Base-by-base conservation (phyloP, 164 flowering plant genomes). In the Vitis labrusca region DNA sequence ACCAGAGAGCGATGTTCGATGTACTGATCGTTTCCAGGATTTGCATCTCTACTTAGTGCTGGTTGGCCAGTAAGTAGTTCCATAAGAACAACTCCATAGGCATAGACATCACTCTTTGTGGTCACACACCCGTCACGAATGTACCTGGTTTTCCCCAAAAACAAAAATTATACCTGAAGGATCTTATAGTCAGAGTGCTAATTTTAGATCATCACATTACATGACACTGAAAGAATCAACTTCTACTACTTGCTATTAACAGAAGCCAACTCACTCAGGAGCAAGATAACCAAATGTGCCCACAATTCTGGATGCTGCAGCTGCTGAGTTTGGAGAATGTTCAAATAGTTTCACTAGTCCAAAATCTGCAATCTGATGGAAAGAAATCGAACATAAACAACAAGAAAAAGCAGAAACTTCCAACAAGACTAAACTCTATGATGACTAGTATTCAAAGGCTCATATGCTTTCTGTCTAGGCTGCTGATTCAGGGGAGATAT, bases 211-310 rank as follows among this genome's bases (percentile, higher is more conserved):
- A 13, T 30, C 44, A 30, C 63, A 30, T 60, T 29, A 32, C 29
- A 30, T 16, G 59, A 55, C 59, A 55, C 16, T 23, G 27, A 9
- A n/a, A 55, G 16, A 14, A 55, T 55, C 9, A 55, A 55, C 3
- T 55, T 15, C 59, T 55, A 4, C 5, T 15, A 55, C 17, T 15
- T 10, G 19, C 9, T 15, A 55, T 15, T 55, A 10, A 16, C 8
- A 55, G 16, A 15, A 15, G 27, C 27, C 27, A 52, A 63, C 81
- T 60, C 68, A 82, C 85, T 82, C 85, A 9, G 85, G 80, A 65
- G 84, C 78, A 59, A 81, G 78, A 65, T 79, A 79, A 53, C 85
- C 82, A 73, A 79, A 72, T 70, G 85, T 79, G 32, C 85, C 85
- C 37, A 77, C 82, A 56, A 79, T 63, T 64, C 73, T 66, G 12